Conservation (phyloP, 2,329 filamentous ascomycete genomes). For the Coniella lustricola region DNA sequence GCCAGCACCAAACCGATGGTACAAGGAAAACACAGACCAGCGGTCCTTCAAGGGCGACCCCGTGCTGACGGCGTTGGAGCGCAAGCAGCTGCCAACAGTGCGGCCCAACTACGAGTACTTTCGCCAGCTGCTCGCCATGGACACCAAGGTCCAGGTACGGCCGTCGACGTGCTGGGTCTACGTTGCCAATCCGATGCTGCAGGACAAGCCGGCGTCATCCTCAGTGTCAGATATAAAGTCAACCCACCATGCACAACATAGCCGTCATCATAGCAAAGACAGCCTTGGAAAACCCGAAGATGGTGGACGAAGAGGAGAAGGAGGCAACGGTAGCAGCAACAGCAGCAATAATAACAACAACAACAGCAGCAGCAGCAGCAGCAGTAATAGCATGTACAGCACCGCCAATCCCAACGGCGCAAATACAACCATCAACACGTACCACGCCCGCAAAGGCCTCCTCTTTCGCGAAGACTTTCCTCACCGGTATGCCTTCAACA, state of each 20-base stretch:
- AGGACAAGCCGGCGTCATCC: conserved; percentile 23
- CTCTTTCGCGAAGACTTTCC: conserved; percentile 45
- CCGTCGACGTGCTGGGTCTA: conserved; percentile 55
- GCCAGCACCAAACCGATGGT: conserved; percentile 16
- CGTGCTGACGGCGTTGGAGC: conserved; percentile 54
- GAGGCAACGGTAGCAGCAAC: conserved; percentile 1
- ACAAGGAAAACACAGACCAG: conserved; percentile 30
- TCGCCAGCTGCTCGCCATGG: conserved; percentile 46
- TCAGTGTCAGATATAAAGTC: background rate
- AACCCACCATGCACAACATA: conserved; percentile 36
- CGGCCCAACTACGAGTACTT: conserved; percentile 58
- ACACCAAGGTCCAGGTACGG: conserved; percentile 45
- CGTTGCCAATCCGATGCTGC: conserved; percentile 46
- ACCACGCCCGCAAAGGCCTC: conserved; percentile 12
- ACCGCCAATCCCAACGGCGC: background rate
- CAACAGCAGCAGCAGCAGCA: background rate
- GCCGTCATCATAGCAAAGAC: conserved; percentile 17
- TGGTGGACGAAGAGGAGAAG: conserved; percentile 4
- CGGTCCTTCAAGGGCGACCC: conserved; percentile 58
- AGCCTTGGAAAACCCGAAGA: conserved; percentile 8
- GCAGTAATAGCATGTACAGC: background rate
- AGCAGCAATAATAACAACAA: background rate
- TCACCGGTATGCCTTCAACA: conserved; percentile 48
- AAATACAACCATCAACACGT: conserved; percentile 10
- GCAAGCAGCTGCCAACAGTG: conserved; percentile 50